Percentiles rank a stretch among this genome's conserved stretches.
Evolutionary conservation across 495 filamentous ascomycete genomes (phyloP).

Genomic region (Aspergillus carlsbadensis): DNA sequence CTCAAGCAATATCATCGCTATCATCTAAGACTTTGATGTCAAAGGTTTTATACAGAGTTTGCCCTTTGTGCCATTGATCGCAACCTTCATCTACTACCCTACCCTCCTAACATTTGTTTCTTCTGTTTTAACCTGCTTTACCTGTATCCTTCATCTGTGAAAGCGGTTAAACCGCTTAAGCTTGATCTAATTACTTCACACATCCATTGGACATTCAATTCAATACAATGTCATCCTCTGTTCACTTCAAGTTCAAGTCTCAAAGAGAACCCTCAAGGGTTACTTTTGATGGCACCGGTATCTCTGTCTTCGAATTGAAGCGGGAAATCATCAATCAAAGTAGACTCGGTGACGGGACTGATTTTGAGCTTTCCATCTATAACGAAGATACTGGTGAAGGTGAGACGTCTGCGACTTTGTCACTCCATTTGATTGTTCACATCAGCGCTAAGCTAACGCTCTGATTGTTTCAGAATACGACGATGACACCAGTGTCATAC

Average conservation of each 20-base stretch:
- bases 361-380: constrained; percentile 94
- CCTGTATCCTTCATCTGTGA: constrained; percentile 29
- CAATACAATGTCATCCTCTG: constrained; percentile 87
- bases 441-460: constrained; percentile 12
- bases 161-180: constrained; percentile 28
- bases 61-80: constrained; percentile 17
- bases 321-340: constrained; percentile 94
- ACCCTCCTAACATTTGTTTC: constrained; percentile 10
- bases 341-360: constrained; percentile 92
- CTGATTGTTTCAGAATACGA: constrained; percentile 70
- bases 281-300: constrained; percentile 96
- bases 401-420: no score
- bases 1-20: constrained; percentile 30
- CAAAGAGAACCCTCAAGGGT: constrained; percentile 93
- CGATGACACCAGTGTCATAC: constrained; percentile 94
- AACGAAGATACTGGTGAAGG: constrained; percentile 89
- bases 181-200: constrained; percentile 35
- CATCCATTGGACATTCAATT: constrained; percentile 42
- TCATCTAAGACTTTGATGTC: constrained; percentile 28
- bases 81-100: constrained; percentile 16
- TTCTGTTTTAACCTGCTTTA: constrained; percentile 22
- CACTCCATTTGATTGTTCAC: background rate
- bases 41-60: constrained; percentile 11
- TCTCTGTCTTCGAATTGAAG: constrained; percentile 98
- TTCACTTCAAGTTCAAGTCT: constrained; percentile 99